Evolutionary conservation across 1,284 basidiomycete genomes (phyloP), one percentile per base, ranked within the genome.

Genomic region (Naganishia albida): DNA sequence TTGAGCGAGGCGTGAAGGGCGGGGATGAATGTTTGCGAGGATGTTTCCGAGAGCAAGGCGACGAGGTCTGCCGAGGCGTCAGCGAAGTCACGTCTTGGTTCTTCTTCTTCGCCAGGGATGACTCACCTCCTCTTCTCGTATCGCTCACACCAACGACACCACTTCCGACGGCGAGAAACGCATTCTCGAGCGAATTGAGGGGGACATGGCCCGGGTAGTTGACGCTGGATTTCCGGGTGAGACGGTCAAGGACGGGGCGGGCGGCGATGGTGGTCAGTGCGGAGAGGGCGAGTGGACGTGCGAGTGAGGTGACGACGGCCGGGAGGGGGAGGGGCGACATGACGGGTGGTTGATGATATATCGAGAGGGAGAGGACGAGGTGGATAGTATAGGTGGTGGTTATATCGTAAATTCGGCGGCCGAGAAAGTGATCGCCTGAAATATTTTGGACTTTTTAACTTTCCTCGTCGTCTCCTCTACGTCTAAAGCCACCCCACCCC

Each of bases 1-100:
- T 90, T 83, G 90, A 98, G 93, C 48, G 80, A 79, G 66, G 90
- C 87, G 44, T 92, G 86, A 57, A 98, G 80, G 46, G 84, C 83
- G 2, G 89, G 86, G n/a, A 99, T 83, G 68, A 88, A 87, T 0
- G 87, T 85, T 2, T 89, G 87, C 8, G 91, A 89, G 0, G 92
- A 93, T 0, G 91, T 91, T 79, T 98, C 94, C 26, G 89, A 91
- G 10, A 96, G 83, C 7, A 90, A 89, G 23, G 94, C 93, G 49
- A 98, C 86, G 87, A 97, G 91, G 77, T 97, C 93, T 93, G 72
- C 55, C 40, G 68, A 57, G 53, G 30, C 56, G 16, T 38, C 4
- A 69, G 46, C 42, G 51, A 16, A 13, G n/a, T 43, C 28, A 18
- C n/a, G n/a, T n/a, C 6, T 7, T 12, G 20, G 16, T n/a, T 12